These are phyloP conservation scores for Blastobotrys indianensis DNA, from an alignment of 1,139 yeast species.

Conservation along the genomic window DNA sequence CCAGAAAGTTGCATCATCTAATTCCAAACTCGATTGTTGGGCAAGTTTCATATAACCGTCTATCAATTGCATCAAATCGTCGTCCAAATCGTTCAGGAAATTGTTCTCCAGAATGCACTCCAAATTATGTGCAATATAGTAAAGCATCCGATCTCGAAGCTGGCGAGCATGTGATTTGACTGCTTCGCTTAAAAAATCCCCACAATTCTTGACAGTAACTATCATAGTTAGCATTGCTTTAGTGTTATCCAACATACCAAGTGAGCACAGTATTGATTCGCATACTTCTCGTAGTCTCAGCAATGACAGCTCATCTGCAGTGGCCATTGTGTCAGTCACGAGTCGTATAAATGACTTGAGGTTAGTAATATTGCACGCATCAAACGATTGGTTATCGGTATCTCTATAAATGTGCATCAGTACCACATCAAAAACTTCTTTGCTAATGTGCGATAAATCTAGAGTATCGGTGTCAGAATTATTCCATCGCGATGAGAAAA, in stretches of 20 bases:
- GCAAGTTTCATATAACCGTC: slow-evolving; percentile 28
- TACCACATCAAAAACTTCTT: slow-evolving; percentile 45
- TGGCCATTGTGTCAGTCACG: slow-evolving; percentile 53
- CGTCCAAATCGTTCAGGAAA: slow-evolving; percentile 26
- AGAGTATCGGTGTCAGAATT: slow-evolving; percentile 5
- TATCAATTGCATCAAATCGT: slow-evolving; percentile 30
- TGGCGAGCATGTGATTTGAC: slow-evolving; percentile 47
- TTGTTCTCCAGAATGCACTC: slow-evolving; percentile 56
- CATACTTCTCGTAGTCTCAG: slow-evolving; percentile 55
- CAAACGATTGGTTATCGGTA: slow-evolving; percentile 42
- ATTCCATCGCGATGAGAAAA: slow-evolving; percentile 54
- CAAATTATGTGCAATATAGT: slow-evolving; percentile 64
- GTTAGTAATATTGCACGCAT: slow-evolving; percentile 23
- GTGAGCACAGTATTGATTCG: slow-evolving; percentile 56
- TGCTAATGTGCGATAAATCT: slow-evolving; percentile 34
- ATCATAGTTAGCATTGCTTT: slow-evolving; percentile 3
- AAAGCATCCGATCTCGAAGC: slow-evolving; percentile 54
- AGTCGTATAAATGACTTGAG: slow-evolving; percentile 49
- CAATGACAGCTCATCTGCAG: slow-evolving; percentile 60
- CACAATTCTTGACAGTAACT: slow-evolving; percentile 55
- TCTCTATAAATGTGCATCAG: slow-evolving; percentile 57
- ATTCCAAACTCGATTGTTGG: background rate
- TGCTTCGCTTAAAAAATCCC: slow-evolving; percentile 51
- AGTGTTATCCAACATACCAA: slow-evolving; percentile 28
- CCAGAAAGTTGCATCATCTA: slow-evolving; percentile 6